Conservation (phyloP, 2,329 filamentous ascomycete species). For the Fusarium cyanostomum region DNA sequence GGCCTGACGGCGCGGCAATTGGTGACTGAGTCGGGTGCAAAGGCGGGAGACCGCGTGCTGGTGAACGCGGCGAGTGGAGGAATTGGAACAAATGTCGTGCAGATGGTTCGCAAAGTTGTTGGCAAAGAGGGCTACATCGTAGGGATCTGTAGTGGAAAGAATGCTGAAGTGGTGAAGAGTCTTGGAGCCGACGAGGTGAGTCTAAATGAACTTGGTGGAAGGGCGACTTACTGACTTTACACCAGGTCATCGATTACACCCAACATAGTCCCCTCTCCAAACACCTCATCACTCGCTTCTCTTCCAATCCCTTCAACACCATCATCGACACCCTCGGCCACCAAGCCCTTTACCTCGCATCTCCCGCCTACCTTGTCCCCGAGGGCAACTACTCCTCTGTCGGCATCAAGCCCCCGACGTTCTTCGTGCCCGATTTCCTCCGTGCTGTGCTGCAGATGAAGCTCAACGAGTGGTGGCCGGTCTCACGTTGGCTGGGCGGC, state of each 20-base stretch:
- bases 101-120: slow-evolving; percentile 53
- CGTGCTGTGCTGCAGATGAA: slow-evolving; percentile 48
- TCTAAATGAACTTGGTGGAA: neutral
- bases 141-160: slow-evolving; percentile 58
- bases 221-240: neutral
- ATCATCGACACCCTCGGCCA: slow-evolving; percentile 62
- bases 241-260: slow-evolving; percentile 54
- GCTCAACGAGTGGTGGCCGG: slow-evolving; percentile 52
- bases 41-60: slow-evolving; percentile 53
- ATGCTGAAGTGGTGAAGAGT: slow-evolving; percentile 55
- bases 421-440: slow-evolving; percentile 44
- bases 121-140: slow-evolving; percentile 54
- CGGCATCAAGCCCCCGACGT: slow-evolving; percentile 50
- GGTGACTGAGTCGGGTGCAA: slow-evolving; percentile 50
- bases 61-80: slow-evolving; percentile 63
- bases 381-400: slow-evolving; percentile 53
- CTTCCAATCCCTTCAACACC: slow-evolving; percentile 49
- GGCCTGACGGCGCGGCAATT: slow-evolving; percentile 53
- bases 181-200: slow-evolving; percentile 62
- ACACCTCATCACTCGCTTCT: slow-evolving; percentile 47
- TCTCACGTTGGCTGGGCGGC: slow-evolving; percentile 49
- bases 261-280: slow-evolving; percentile 49
- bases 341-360: slow-evolving; percentile 56
- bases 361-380: slow-evolving; percentile 51
- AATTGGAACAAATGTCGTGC: slow-evolving; percentile 57